Conservation (phyloP, 2,329 filamentous ascomycete genomes). For the Acephala macrosclerotiorum region DNA sequence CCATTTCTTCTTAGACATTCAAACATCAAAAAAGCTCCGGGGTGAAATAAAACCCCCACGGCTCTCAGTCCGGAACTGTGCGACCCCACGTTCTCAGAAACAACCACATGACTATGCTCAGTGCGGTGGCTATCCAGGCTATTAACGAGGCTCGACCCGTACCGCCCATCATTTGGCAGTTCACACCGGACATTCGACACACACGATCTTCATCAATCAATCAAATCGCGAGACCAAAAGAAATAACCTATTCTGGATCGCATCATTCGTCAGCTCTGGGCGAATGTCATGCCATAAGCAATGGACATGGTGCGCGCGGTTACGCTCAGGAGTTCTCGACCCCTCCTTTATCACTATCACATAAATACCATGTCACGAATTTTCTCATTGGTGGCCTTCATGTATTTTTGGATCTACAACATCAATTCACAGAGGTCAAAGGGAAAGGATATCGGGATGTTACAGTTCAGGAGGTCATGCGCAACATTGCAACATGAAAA, state of each 20-base stretch:
- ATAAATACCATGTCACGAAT: slow-evolving; percentile 16
- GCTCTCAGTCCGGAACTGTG: neutral
- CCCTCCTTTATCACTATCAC: slow-evolving; percentile 15
- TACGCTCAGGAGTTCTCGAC: slow-evolving; percentile 11
- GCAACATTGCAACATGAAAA: slow-evolving; percentile 10
- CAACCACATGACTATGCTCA: slow-evolving; percentile 6
- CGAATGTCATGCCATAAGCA: neutral
- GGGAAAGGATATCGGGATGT: slow-evolving; percentile 7
- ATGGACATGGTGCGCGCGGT: slow-evolving; percentile 7
- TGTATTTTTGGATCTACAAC: slow-evolving; percentile 11
- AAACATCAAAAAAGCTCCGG: neutral
- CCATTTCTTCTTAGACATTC: neutral
- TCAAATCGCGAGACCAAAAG: slow-evolving; percentile 9
- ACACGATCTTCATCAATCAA: neutral
- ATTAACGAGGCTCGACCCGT: slow-evolving; percentile 19
- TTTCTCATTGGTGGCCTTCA: slow-evolving; percentile 22
- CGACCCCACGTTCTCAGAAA: slow-evolving; percentile 4
- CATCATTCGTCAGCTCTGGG: slow-evolving; percentile 1
- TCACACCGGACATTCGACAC: slow-evolving; percentile 1
- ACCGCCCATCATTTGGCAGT: slow-evolving; percentile 12
- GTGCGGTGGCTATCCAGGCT: neutral
- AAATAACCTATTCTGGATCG: neutral
- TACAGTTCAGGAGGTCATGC: slow-evolving; percentile 19
- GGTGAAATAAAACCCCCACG: neutral
- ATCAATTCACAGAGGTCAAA: slow-evolving; percentile 4